Evolutionary conservation across 73 alveolate genomes (phyloP).

Genomic region (Durusdinium trenchii): DNA sequence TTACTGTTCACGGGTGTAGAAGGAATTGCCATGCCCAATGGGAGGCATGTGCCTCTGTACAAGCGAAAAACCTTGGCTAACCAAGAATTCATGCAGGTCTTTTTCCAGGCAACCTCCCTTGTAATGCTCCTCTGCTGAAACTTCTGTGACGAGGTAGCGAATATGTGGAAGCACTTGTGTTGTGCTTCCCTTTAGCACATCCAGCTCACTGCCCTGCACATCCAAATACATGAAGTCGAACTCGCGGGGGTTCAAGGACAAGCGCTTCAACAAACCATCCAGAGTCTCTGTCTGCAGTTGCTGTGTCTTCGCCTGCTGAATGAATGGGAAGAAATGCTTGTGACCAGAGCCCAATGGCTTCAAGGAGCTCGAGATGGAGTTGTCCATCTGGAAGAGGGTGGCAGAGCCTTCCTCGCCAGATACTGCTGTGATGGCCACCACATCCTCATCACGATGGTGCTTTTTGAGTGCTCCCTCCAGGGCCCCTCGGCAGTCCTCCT

Average conservation of each 20-base stretch:
- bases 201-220: slow-evolving; percentile 76
- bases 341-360: slow-evolving; percentile 66
- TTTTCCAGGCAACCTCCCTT: slow-evolving; percentile 27
- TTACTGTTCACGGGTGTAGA: slow-evolving; percentile 6
- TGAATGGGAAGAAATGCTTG: slow-evolving; percentile 74
- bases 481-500: slow-evolving; percentile 49
- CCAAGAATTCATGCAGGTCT: slow-evolving; percentile 35
- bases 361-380: slow-evolving; percentile 67
- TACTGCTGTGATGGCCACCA: slow-evolving; percentile 77
- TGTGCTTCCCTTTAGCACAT: slow-evolving; percentile 36
- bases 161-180: slow-evolving; percentile 22
- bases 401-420: slow-evolving; percentile 14
- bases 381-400: slow-evolving; percentile 66
- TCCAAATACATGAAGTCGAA: slow-evolving; percentile 75
- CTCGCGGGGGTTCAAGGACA: slow-evolving; percentile 21
- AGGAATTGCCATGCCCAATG: slow-evolving; percentile 53
- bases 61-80: slow-evolving; percentile 6
- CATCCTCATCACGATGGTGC: slow-evolving; percentile 14
- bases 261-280: slow-evolving; percentile 56
- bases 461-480: slow-evolving; percentile 37
- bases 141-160: slow-evolving; percentile 24
- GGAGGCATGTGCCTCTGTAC: slow-evolving; percentile 27
- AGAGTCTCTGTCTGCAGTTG: slow-evolving; percentile 74
- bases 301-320: slow-evolving; percentile 32
- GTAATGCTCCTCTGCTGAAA: slow-evolving; percentile 56